Evolutionary conservation across 257 asterid genomes (phyloP), one percentile per base, ranked within the genome.

Genomic region (Anisodus acutangulus): DNA sequence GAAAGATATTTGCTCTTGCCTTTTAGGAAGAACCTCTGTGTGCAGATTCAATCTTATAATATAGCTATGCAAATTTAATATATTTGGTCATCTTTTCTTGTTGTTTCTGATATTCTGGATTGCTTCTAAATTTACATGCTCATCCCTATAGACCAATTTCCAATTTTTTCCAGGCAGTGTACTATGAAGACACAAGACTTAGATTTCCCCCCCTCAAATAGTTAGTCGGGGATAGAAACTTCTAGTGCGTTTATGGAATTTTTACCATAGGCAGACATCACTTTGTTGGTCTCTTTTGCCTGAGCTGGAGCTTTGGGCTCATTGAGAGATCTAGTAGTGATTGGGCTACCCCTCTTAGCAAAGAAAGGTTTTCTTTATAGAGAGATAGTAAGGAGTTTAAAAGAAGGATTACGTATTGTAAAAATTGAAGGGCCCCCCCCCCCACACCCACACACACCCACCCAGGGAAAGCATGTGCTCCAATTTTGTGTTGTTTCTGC

Each of bases 71-170:
- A 72, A 70, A 70, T 5, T 72, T 72, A 45, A 45, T 72, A 45
- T 72, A 51, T 72, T 72, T 72, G 59, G 80, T 72, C n/a, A 72
- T 72, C 35, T 49, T 72, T 72, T 47, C 39, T 72, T 45, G 16
- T 72, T 45, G 16, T 45, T 59, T 60, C 35, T 60, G 31, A 60
- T 60, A 60, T 58, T 58, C n/a, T 58, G 10, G 19, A 72, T 47
- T 19, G 39, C 43, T 72, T 72, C 43, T 22, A 47, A 49, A 74
- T 74, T 74, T 74, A 74, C 60, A 74, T 74, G 60, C 37, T 11
- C 60, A 74, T 74, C 19, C 19, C 80, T 11, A 19, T 45, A 3
- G 6, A 47, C 6, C 43, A 22, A 74, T 47, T 22, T 47, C 60
- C 4, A 71, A 12, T 9, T 57, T 55, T 57, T 15, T 39, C 4